Evolutionary conservation across 2,329 filamentous ascomycete species (phyloP).

Genomic region (Atkinsonella texensis): DNA sequence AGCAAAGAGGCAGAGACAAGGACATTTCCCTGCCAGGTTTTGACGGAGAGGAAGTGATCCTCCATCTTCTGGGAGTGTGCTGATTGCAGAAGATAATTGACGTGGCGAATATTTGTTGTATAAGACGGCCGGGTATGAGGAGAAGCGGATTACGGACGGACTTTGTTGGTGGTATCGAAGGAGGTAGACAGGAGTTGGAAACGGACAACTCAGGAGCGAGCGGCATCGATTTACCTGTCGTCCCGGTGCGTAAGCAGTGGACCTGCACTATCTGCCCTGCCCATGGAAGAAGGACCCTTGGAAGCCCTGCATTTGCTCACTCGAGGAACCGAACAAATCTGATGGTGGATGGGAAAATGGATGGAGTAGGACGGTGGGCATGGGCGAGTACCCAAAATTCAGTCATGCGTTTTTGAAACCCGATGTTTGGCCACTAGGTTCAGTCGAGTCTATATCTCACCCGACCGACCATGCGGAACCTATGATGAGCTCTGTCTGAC

Average conservation of each 20-base stretch:
- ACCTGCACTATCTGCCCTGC: no score
- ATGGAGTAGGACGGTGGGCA: not conserved
- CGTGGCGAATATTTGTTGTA: not conserved
- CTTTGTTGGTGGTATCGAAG: no score
- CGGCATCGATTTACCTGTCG: no score
- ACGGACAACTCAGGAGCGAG: no score
- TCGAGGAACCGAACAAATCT: not conserved
- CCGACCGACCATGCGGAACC: no score
- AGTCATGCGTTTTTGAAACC: not conserved
- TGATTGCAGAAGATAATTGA: not conserved
- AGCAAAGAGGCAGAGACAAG: slow-evolving; percentile 1
- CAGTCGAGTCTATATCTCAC: no score
- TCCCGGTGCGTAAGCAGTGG: no score
- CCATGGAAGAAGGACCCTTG: not conserved
- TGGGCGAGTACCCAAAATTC: not conserved
- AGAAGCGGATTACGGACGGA: no score
- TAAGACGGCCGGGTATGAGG: no score
- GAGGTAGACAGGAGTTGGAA: no score
- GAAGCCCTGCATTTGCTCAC: not conserved
- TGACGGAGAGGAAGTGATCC: not conserved
- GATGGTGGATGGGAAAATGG: not conserved
- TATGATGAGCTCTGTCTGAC: no score
- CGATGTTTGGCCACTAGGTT: not conserved
- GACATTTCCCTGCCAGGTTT: slow-evolving; percentile 1
- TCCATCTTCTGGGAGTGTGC: not conserved